Base-by-base conservation (phyloP, 2,329 filamentous ascomycete species). In the Calonectria leucothoes region DNA sequence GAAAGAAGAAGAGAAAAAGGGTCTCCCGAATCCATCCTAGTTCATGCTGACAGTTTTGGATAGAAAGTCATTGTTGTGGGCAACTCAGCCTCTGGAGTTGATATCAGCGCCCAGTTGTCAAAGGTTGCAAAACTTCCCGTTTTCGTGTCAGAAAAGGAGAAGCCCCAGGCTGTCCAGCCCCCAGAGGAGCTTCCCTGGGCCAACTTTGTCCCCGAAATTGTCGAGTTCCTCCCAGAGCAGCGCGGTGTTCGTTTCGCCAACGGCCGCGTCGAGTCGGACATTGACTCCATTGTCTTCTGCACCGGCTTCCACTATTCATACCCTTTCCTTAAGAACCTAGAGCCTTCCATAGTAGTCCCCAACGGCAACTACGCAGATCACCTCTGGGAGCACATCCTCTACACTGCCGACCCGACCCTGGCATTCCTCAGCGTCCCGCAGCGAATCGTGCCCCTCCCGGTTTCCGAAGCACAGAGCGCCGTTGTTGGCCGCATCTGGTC, bases 251-350 rank as follows among this genome's bases (percentile, higher is more conserved):
- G 88, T 42, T 94, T 96, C 71, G 86, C 88, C 51, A 88, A 94
- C 75, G 92, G 92, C 1, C 87, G 86, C 0, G 80, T 93, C 10
- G 93, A 95, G 81, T 83, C 84, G 2, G 85, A 91, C 29, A 84
- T 98, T 63, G 95, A 98, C 79, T 88, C 90, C 0, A 85, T 98
- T 14, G 82, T 98, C 20, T 98, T 96, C 83, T 95, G 94, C 82
- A 98, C 95, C 0, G 95, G 95, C 0, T 98, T 97, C 81, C 90
- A 96, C 74, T 97, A 95, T 84, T 91, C 93, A 0, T 94, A 93
- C 69, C 95, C 95, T 0, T 98, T 97, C 79, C 79, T 92, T 7
- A 79, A 83, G 29, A 80, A 82, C 3, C 78, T 89, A 11, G 55
- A 77, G 1, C 81, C 91, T 0, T 83, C 88, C 0, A 80, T 93